Evolutionary conservation across 352 stramenopile species (phyloP), one percentile per base, ranked within the genome.

Genomic region (Phytophthora sp.): DNA sequence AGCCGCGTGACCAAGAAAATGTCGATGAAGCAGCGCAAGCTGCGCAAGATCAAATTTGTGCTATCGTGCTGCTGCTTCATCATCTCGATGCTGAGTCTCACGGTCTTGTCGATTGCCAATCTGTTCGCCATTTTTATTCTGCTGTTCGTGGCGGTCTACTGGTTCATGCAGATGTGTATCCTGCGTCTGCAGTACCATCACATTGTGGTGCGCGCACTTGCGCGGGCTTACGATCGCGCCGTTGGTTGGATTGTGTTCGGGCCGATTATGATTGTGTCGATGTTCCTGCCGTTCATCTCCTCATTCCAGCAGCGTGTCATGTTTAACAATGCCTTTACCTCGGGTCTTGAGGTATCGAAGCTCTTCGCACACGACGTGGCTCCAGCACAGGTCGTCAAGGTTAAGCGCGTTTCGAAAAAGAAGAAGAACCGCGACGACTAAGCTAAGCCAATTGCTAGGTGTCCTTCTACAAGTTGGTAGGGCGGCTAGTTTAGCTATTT

Each of bases 241-340:
- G 86, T 96, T 30, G 88, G 88, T 51, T 96, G 88, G 88, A 93
- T 96, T 53, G 84, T 96, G 45, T 96, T 96, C 55, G 88, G 88
- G 13, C 88, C 88, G 30, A 93, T 95, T 75, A 88, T 95, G 79
- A 84, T 95, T 61, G 78, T 96, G 35, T 79, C 86, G 39, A 96
- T 96, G 88, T 96, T 96, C 78, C 64, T 96, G 71, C 88, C 88
- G 15, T 96, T 96, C 74, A 88, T 96, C 63, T 82, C 84, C 18
- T 82, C 76, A 9, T 96, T 94, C 80, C 88, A 96, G 76, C 86
- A 96, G 73, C 86, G 88, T 53, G 84, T 96, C 54, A 96, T 96
- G 88, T 96, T 96, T 66, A 96, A 96, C 77, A 93, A 90, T 61
- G 88, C 88, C 23, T 96, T 96, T 68, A 96, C 86, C 47, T 93